These are phyloP conservation scores for Yamadazyma atmosphaerica DNA, from an alignment of 1,139 yeast genomes.

Conservation along the genomic window DNA sequence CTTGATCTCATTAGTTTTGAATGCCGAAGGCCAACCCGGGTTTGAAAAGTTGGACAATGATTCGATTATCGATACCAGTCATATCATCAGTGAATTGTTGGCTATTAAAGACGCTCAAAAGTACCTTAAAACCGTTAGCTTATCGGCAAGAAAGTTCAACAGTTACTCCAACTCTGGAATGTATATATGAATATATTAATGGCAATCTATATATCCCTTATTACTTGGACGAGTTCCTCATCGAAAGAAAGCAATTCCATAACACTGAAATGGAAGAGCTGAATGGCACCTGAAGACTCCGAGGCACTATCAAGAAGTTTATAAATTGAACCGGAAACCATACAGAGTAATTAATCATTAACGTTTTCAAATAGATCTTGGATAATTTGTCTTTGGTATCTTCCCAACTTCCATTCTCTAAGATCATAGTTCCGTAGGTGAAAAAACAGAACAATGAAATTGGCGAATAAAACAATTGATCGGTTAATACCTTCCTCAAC, in stretches of 20 bases:
- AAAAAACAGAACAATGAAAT: slow-evolving; percentile 78
- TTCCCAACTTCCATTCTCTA: slow-evolving; percentile 71
- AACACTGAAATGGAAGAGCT: slow-evolving; percentile 86
- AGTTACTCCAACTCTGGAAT: slow-evolving; percentile 39
- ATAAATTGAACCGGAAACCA: slow-evolving; percentile 96
- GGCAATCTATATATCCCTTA: too few species aligned
- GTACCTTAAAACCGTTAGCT: slow-evolving; percentile 27
- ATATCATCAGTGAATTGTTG: slow-evolving; percentile 21
- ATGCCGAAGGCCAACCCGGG: slow-evolving; percentile 62
- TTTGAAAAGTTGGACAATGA: slow-evolving; percentile 46
- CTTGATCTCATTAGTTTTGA: slow-evolving; percentile 33
- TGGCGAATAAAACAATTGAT: slow-evolving; percentile 89
- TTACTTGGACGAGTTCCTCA: slow-evolving; percentile 57
- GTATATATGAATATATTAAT: too few species aligned
- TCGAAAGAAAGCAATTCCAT: slow-evolving; percentile 90
- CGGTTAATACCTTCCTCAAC: slow-evolving; percentile 81
- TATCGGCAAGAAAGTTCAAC: slow-evolving; percentile 35
- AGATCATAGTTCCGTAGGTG: slow-evolving; percentile 76
- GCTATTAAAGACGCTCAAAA: slow-evolving; percentile 12
- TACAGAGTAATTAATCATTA: slow-evolving; percentile 77
- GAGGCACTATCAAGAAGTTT: slow-evolving; percentile 80
- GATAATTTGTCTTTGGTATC: slow-evolving; percentile 65
- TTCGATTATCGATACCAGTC: slow-evolving; percentile 35
- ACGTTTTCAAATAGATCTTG: slow-evolving; percentile 69
- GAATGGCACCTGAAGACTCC: slow-evolving; percentile 84